Conservation (phyloP, 177 flowering plant species). For the Vitis hybrid region DNA sequence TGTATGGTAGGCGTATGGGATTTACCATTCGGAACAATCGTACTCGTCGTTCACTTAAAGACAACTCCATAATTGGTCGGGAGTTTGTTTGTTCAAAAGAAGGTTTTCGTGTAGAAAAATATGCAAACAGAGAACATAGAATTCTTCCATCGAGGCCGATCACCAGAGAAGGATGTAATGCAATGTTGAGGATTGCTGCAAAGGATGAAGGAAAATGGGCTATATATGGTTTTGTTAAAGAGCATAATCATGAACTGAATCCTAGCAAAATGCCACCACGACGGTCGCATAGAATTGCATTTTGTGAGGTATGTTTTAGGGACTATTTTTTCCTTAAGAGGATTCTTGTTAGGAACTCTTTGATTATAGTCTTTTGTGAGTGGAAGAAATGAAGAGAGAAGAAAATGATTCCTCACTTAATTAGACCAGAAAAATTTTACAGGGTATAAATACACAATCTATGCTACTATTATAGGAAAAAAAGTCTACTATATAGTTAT, state of each 20-base stretch:
- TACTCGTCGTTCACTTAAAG: slow-evolving; percentile 40
- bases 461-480: no score
- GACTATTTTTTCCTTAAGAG: neutral
- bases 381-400: no score
- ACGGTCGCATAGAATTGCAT: slow-evolving; percentile 15
- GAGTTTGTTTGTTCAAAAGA: slow-evolving; percentile 55
- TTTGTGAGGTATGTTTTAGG: slow-evolving; percentile 19
- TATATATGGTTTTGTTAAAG: slow-evolving; percentile 30
- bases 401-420: no score
- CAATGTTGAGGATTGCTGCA: slow-evolving; percentile 40
- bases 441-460: no score
- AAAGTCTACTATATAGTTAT: no score
- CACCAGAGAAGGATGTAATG: slow-evolving; percentile 44
- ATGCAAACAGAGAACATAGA: slow-evolving; percentile 31
- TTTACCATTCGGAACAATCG: slow-evolving; percentile 44
- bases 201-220: slow-evolving; percentile 30
- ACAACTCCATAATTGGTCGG: slow-evolving; percentile 38
- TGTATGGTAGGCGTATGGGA: slow-evolving; percentile 46
- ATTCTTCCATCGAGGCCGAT: slow-evolving; percentile 37
- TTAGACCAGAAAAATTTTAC: no score
- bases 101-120: slow-evolving; percentile 45
- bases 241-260: slow-evolving; percentile 39
- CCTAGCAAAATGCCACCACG: slow-evolving; percentile 45
- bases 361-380: neutral
- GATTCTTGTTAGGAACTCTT: neutral